Base-by-base conservation (phyloP, 2,329 filamentous ascomycete species). In the Penicillium sp. region DNA sequence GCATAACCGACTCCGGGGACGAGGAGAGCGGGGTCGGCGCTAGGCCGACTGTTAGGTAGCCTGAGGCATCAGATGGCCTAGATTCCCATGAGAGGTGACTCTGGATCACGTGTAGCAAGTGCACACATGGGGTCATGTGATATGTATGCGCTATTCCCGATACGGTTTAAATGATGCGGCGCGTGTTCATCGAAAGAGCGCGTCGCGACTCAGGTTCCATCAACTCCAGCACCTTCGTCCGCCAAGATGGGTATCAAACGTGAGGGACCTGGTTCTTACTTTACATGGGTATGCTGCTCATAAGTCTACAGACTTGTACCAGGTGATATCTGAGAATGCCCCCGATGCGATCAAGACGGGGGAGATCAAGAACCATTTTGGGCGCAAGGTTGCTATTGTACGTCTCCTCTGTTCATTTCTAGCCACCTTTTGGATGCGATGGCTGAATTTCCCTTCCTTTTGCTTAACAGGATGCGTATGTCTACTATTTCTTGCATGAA, bases 351-450 rank as follows among this genome's bases (percentile, higher is more conserved):
- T 96, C 76, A 97, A 96, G 70, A 85, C 89, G 62, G 88, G 93
- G 45, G 93, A 98, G 63, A 98, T 98, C 76, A 98, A 98, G 73
- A 91, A 91, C 57, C 93, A 98, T 53, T 98, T 98, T 64, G 93
- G 93, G 50, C 87, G 93, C 65, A 98, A 98, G 72, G 91, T 98
- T 47, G 91, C 91, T 36, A 96, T 96, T 69, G 90, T 94, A 75
- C 63, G 87, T 23, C 27, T 18, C 8, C 14, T 19, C n/a, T n/a
- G 10, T 13, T 39, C 18, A 10, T 23, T 11, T 23, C 7, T 11
- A 23, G 21, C 7, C 7, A 23, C 21, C 21, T 11, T 23, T 11
- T 23, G 21, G 21, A 7, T 11, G 7, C 11, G 7, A 7, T 23
- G 7, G 21, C 21, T 23, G 11, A 23, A 1, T 7, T 11, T 23